These are phyloP conservation scores for Exidia glandulosa DNA, from an alignment of 768 basidiomycete species.

Conservation along the genomic window DNA sequence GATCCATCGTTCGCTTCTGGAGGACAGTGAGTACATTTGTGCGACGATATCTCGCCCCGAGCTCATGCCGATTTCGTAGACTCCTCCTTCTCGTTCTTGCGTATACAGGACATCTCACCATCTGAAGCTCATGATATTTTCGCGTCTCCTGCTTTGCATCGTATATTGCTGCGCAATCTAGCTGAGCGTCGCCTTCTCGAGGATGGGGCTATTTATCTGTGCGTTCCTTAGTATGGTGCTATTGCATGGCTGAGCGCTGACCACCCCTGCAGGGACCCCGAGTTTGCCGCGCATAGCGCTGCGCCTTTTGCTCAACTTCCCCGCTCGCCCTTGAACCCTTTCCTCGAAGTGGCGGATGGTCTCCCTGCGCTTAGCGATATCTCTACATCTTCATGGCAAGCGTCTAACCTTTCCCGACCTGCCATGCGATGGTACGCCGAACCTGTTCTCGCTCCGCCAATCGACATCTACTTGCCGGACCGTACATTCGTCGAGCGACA, in stretches of 20 bases:
- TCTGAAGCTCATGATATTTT: conserved; percentile 55
- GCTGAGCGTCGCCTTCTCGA: conserved; percentile 32
- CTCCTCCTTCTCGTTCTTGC: conserved; percentile 75
- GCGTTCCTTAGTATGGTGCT: background rate
- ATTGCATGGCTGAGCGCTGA: background rate
- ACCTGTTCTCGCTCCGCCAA: conserved; percentile 75
- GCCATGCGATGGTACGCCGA: conserved; percentile 79
- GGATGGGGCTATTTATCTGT: conserved; percentile 15
- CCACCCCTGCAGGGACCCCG: conserved; percentile 34
- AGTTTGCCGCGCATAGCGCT: conserved; percentile 33
- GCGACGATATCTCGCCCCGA: background rate
- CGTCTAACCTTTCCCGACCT: conserved; percentile 73
- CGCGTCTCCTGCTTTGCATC: conserved; percentile 46
- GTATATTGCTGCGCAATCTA: conserved; percentile 38
- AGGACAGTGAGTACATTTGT: conserved; percentile 39
- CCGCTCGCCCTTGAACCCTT: conserved; percentile 16
- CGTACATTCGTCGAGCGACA: conserved; percentile 72
- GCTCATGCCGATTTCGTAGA: conserved; percentile 12
- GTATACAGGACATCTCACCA: conserved; percentile 50
- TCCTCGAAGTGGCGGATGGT: conserved; percentile 26
- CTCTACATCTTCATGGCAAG: conserved; percentile 46
- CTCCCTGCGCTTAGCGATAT: conserved; percentile 54
- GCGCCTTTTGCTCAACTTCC: conserved; percentile 27
- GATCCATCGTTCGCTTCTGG: conserved; percentile 58
- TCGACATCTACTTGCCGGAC: conserved; percentile 59